Evolutionary conservation across 78 protist genomes (phyloP), one percentile per base, ranked within the genome.

Genomic region (Anaeramoeba flamelloides): DNA sequence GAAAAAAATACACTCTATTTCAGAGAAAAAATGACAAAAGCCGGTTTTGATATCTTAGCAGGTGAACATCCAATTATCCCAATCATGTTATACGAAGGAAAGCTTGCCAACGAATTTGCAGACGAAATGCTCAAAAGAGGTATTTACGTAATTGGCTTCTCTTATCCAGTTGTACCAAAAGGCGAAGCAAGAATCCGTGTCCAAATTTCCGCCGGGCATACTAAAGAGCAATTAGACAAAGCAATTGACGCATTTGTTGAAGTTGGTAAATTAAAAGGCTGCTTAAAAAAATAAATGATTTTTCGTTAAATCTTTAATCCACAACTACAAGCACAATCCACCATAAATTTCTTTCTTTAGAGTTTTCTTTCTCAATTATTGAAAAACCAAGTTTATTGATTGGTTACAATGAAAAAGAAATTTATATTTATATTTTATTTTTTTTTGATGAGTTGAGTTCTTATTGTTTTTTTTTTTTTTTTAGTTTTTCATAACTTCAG

Each of bases 131-230:
- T 87, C 32, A 39, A 76, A 79, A 1, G 33, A 37, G 90, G 88
- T 77, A 85, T 90, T 77, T 90, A 89, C 39, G 92, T 90, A 31
- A 76, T 89, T n/a, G 90, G 83, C 65, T 90, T 90, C 34, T 1
- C 39, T 37, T 90, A 39, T 86, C 92, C 94, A 1, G 93, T 88
- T 33, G 89, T 89, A 32, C 87, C 88, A 22, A 0, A 81, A 36
- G 91, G 37, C 22, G 2, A 65, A 1, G 41, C 1, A 0, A 1
- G 12, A 36, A 74, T 91, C 36, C 77, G 93, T 0, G 90, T 87
- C 1, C 94, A 91, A 77, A 40, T 91, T 37, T 77, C 84, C 1
- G 94, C 93, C 0, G 89, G 92, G 26, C 94, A 90, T 74, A 81
- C 89, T 30, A 0, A 1, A 1, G 92, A 82, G 37, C 86, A 90